Evolutionary conservation across 2,329 filamentous ascomycete species (phyloP), one percentile per base, ranked within the genome.

Genomic region (Sphaerulina populicola): DNA sequence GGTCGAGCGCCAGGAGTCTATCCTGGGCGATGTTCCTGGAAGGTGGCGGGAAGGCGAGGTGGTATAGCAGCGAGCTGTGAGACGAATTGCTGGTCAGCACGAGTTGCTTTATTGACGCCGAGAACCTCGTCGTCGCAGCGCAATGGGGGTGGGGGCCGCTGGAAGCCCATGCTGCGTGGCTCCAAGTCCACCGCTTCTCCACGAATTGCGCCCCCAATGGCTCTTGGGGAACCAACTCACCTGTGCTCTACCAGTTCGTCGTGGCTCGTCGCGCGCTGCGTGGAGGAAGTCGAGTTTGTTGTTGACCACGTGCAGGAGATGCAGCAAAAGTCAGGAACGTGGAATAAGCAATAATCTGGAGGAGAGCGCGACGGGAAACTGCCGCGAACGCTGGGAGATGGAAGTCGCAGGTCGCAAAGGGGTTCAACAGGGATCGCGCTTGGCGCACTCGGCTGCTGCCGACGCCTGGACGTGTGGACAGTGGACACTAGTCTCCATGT

Each of bases 1-100:
- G 51, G 49, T 47, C 38, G 44, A 50, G 57, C 53, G 54, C 54
- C 51, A 52, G 56, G 57, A 60, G 33, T 42, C 56, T 60, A 60
- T 60, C 57, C 56, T 59, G 53, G 56, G 50, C 42, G 42, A 42
- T 53, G 23, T 52, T 43, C 51, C 48, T 52, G 51, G 46, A 15
- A 18, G 31, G 31, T 35, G 42, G 38, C 29, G 23, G 43, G 44
- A 12, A 18, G 9, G 31, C 21, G 37, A 40, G 42, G 12, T 35
- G 35, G 37, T 35, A 14, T 36, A 29, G 29, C 14, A 36, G 15
- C 30, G 31, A 40, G 46, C 15, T 21, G 31, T 6, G 6, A 35
- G 31, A 27, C 23, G 23, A 27, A 27, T 7, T 27, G 6, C 23
- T 27, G 6, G 23, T 27, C 23, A 27, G 23, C 23, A 27, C 23